Percentiles rank a stretch among this genome's conserved stretches.
These are phyloP conservation scores for Boletellus deceptivus DNA, from an alignment of 1,284 basidiomycete genomes.

Conservation along the genomic window DNA sequence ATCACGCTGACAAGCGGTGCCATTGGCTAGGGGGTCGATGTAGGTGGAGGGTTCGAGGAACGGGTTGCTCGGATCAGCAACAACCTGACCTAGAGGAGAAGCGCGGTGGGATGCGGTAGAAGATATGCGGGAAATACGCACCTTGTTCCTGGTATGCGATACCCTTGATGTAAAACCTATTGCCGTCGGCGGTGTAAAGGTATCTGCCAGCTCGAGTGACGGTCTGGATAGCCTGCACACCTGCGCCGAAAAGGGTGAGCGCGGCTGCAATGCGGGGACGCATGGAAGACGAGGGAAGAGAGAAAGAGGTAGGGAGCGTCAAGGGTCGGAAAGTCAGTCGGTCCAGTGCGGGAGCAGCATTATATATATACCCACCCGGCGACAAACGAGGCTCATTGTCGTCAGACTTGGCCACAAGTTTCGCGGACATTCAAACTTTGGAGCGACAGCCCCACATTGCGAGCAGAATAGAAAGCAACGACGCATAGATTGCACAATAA, in stretches of 20 bases:
- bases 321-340: not conserved
- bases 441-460: too few species aligned
- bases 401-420: too few species aligned
- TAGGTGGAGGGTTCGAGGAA: conserved; percentile 80
- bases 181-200: conserved; percentile 72
- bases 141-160: conserved; percentile 90
- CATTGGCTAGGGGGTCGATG: conserved; percentile 73
- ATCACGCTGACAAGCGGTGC: conserved; percentile 73
- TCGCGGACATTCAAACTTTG: too few species aligned
- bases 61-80: conserved; percentile 53
- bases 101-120: not conserved
- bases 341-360: too few species aligned
- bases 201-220: conserved; percentile 72
- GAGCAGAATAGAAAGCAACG: conserved; percentile 25
- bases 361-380: too few species aligned
- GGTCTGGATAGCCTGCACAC: conserved; percentile 54
- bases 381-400: too few species aligned
- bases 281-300: conserved; percentile 18
- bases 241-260: conserved; percentile 24
- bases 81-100: conserved; percentile 43
- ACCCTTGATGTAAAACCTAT: conserved; percentile 88
- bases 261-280: conserved; percentile 13
- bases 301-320: conserved; percentile 6
- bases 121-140: conserved; percentile 22
- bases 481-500: conserved; percentile 39